Evolutionary conservation across 108 stramenopile genomes (phyloP).

Genomic region (Nitzschia inconspicua): DNA sequence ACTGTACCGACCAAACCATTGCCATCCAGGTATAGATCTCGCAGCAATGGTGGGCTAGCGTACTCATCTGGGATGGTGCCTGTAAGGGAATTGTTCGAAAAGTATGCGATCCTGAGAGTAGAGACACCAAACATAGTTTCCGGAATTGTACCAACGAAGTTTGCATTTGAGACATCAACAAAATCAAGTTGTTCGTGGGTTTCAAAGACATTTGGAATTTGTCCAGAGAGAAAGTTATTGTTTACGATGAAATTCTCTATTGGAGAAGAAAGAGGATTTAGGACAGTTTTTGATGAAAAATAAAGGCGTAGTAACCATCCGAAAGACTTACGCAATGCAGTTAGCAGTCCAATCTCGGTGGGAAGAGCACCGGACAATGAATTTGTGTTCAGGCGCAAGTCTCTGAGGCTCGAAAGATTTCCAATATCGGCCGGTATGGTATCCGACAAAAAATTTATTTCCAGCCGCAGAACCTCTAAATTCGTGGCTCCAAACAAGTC

Average conservation of each 20-base stretch:
- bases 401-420: constrained; percentile 34
- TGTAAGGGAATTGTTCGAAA: constrained; percentile 64
- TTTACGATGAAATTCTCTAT: constrained; percentile 44
- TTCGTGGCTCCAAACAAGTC: constrained; percentile 20
- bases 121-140: constrained; percentile 52
- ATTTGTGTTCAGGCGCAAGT: constrained; percentile 65
- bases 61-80: constrained; percentile 66
- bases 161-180: constrained; percentile 64
- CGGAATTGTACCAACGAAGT: constrained; percentile 66
- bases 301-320: too few relatives aligned
- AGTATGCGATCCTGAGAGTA: constrained; percentile 56
- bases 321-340: too few relatives aligned
- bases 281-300: too few relatives aligned
- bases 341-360: constrained; percentile 20
- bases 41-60: constrained; percentile 23
- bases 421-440: constrained; percentile 59
- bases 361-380: constrained; percentile 59
- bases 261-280: background rate
- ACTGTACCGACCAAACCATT: constrained; percentile 57
- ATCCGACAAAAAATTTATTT: constrained; percentile 38
- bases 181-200: constrained; percentile 49
- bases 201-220: constrained; percentile 50
- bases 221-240: constrained; percentile 66
- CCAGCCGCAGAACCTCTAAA: constrained; percentile 28
- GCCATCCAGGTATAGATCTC: constrained; percentile 53